Conservation (phyloP, 1,284 basidiomycete species). For the Cerioporus squamosus region DNA sequence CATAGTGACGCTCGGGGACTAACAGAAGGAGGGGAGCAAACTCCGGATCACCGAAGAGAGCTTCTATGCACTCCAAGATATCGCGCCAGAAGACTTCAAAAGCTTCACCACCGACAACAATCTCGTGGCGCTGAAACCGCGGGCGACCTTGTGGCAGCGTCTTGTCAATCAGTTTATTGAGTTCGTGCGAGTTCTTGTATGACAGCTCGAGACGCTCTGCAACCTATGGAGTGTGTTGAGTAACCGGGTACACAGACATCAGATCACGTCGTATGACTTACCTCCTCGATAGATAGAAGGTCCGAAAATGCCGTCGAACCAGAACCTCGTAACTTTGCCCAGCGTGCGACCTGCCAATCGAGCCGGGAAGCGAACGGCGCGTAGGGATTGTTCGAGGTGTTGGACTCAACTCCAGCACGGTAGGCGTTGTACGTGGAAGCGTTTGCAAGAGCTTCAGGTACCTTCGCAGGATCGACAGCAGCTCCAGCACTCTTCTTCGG, state of each 20-base stretch:
- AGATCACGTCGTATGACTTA: too few relatives aligned
- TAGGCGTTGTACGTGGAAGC: neutral
- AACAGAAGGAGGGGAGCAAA: constrained; percentile 23
- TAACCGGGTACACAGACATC: too few relatives aligned
- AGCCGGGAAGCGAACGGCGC: constrained; percentile 19
- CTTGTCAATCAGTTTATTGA: constrained; percentile 37
- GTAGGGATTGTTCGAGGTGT: neutral
- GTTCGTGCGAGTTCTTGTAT: constrained; percentile 30
- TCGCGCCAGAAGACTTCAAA: constrained; percentile 34
- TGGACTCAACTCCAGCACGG: neutral
- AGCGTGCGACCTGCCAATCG: constrained; percentile 24
- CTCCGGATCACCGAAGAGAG: constrained; percentile 2
- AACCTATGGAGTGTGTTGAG: constrained; percentile 10
- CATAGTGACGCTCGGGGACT: constrained; percentile 37
- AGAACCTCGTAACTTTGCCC: constrained; percentile 23
- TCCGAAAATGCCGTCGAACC: constrained; percentile 19
- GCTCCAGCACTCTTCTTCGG: too few relatives aligned
- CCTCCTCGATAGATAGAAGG: constrained; percentile 16
- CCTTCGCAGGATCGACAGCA: too few relatives aligned
- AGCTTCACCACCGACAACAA: constrained; percentile 25
- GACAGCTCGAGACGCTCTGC: constrained; percentile 30
- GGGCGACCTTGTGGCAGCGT: constrained; percentile 30
- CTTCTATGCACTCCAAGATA: constrained; percentile 12
- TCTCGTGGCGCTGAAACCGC: constrained; percentile 22
- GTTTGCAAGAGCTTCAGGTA: too few relatives aligned